These are phyloP conservation scores for Gremmenia infestans DNA, from an alignment of 2,329 filamentous ascomycete species.

Conservation along the genomic window DNA sequence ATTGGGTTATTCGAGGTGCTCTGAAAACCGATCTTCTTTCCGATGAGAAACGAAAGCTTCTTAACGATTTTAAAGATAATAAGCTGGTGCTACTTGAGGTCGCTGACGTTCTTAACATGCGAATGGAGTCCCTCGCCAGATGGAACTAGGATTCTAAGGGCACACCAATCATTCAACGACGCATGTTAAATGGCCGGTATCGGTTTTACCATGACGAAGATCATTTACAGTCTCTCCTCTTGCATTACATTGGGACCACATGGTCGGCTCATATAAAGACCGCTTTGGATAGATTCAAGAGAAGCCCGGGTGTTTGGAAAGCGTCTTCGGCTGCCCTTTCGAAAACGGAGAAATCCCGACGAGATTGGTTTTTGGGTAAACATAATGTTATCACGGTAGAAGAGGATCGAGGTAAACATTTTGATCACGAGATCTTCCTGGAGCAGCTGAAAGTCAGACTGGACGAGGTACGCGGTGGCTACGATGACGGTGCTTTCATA, in stretches of 20 bases:
- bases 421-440: slow-evolving; percentile 47
- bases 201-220: slow-evolving; percentile 56
- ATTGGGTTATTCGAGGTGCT: slow-evolving; percentile 42
- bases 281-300: slow-evolving; percentile 28
- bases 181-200: slow-evolving; percentile 53
- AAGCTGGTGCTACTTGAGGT: slow-evolving; percentile 46
- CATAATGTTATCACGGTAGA: slow-evolving; percentile 26
- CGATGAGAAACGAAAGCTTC: slow-evolving; percentile 43
- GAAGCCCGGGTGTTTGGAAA: slow-evolving; percentile 13
- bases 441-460: slow-evolving; percentile 44
- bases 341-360: slow-evolving; percentile 37
- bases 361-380: slow-evolving; percentile 40
- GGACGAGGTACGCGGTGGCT: slow-evolving; percentile 35
- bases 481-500: slow-evolving; percentile 38
- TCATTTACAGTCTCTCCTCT: slow-evolving; percentile 47
- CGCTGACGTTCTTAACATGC: slow-evolving; percentile 53
- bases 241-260: slow-evolving; percentile 47
- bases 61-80: slow-evolving; percentile 46
- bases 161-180: slow-evolving; percentile 44
- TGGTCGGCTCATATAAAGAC: slow-evolving; percentile 43
- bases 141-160: slow-evolving; percentile 46
- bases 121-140: slow-evolving; percentile 43
- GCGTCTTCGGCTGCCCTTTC: slow-evolving; percentile 26
- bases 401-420: slow-evolving; percentile 38
- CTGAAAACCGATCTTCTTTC: slow-evolving; percentile 46